These are phyloP conservation scores for Byssochlamys sp. DNA, from an alignment of 2,329 filamentous ascomycete genomes.

Conservation along the genomic window DNA sequence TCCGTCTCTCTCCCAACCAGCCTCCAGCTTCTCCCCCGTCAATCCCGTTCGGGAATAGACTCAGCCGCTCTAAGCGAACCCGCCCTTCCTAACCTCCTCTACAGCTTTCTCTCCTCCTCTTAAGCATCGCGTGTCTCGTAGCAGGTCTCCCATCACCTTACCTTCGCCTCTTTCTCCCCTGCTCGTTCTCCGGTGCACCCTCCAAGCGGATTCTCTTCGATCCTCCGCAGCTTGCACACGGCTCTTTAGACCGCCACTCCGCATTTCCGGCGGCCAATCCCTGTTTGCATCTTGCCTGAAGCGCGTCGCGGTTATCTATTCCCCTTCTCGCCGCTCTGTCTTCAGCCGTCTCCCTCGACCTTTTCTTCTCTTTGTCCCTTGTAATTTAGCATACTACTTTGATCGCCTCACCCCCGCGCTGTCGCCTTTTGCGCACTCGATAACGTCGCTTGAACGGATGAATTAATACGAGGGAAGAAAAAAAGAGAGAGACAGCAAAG, in stretches of 20 bases:
- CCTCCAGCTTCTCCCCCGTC: neutral
- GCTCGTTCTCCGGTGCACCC: neutral
- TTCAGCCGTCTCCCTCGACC: neutral
- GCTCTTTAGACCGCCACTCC: neutral
- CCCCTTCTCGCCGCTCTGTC: neutral
- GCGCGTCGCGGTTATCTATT: neutral
- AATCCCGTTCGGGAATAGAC: neutral
- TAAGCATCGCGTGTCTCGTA: slow-evolving; percentile 1
- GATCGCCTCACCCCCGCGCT: neutral
- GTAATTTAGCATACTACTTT: neutral
- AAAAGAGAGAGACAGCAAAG: slow-evolving; percentile 14
- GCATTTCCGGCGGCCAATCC: neutral
- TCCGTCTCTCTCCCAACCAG: neutral
- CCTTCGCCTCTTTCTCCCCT: neutral
- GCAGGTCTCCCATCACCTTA: slow-evolving; percentile 2
- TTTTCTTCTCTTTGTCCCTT: neutral
- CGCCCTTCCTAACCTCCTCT: slow-evolving; percentile 4
- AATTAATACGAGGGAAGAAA: slow-evolving; percentile 14
- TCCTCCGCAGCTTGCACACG: neutral
- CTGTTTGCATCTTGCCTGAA: neutral
- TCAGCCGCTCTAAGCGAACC: slow-evolving; percentile 1
- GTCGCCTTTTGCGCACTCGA: neutral
- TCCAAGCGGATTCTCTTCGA: neutral
- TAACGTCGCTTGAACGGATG: slow-evolving; percentile 16
- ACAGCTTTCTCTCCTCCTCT: slow-evolving; percentile 2